A percentile compares a stretch with the other conserved stretches of the same genome.
Evolutionary conservation across 2,329 filamentous ascomycete species (phyloP).

Genomic region (Fusarium tupiense): DNA sequence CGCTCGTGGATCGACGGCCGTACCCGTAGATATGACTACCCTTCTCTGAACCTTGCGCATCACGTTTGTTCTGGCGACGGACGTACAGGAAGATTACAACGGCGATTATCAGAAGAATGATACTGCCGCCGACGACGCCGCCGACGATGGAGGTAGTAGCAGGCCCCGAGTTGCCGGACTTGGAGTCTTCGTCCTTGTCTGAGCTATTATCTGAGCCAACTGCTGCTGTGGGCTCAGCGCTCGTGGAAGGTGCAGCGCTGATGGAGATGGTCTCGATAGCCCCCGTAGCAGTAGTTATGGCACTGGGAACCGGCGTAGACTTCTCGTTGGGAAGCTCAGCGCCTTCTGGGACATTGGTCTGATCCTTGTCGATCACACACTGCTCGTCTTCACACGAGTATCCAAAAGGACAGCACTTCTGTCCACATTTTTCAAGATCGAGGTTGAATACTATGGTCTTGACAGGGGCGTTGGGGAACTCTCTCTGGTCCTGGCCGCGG

Average conservation of each 20-base stretch:
- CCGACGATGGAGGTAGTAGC: conserved; percentile 55
- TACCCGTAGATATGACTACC: conserved; percentile 23
- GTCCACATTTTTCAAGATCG: conserved; percentile 66
- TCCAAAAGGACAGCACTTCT: conserved; percentile 75
- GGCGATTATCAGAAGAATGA: conserved; percentile 53
- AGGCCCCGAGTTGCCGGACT: conserved; percentile 39
- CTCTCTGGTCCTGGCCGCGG: conserved; percentile 65
- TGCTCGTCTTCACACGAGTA: conserved; percentile 67
- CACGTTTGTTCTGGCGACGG: conserved; percentile 45
- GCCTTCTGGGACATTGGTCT: conserved; percentile 53
- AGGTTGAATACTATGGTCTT: conserved; percentile 72
- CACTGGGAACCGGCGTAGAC: conserved; percentile 29
- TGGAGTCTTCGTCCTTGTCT: conserved; percentile 11
- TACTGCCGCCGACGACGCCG: conserved; percentile 58
- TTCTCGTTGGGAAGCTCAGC: conserved; percentile 39
- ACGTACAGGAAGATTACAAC: conserved; percentile 54
- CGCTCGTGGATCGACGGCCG: conserved; percentile 34
- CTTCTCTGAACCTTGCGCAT: conserved; percentile 33
- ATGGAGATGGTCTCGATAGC: conserved; percentile 37
- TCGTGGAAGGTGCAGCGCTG: conserved; percentile 32
- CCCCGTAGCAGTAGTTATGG: conserved; percentile 34
- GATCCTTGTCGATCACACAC: conserved; percentile 65
- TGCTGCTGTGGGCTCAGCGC: conserved; percentile 27
- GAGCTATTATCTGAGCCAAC: conserved; percentile 15
- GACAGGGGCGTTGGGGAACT: conserved; percentile 66